phyloP scores from a whole-genome alignment of 2,329 filamentous ascomycete species.

The Chaetomiaceae sp. region DNA sequence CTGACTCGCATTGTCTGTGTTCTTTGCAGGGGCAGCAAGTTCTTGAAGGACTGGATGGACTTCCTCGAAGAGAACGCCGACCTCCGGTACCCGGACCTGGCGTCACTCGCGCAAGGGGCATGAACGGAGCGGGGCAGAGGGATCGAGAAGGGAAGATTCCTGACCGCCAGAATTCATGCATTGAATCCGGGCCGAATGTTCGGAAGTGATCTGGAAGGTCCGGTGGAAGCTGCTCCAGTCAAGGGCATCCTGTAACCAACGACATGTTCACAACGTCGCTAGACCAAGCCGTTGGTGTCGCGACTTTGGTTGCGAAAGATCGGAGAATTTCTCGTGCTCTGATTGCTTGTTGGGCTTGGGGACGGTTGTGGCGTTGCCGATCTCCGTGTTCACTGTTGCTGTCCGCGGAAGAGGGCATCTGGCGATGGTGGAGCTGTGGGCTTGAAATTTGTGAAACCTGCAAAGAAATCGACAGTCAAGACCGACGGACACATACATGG shows the following conservation, averaged over 20 bases:
- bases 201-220: conserved; percentile 3
- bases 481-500: too few species aligned
- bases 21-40: conserved; percentile 66
- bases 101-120: conserved; percentile 33
- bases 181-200: conserved; percentile 9
- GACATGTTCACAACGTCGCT: too few species aligned
- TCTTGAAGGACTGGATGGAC: conserved; percentile 86
- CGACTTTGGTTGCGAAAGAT: not conserved
- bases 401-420: too few species aligned
- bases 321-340: not conserved
- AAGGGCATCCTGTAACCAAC: too few species aligned
- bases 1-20: conserved; percentile 16
- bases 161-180: conserved; percentile 4
- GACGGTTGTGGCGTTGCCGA: not conserved
- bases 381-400: too few species aligned
- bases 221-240: not conserved
- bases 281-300: not conserved
- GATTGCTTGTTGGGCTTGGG: not conserved
- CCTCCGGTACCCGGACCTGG: conserved; percentile 75
- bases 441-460: too few species aligned
- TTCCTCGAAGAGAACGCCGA: conserved; percentile 88
- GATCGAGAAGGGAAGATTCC: not conserved
- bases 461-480: too few species aligned
- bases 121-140: conserved; percentile 21
- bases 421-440: too few species aligned